Conservation (phyloP, 805 yeast species). For the Brettanomyces bruxellensis region DNA sequence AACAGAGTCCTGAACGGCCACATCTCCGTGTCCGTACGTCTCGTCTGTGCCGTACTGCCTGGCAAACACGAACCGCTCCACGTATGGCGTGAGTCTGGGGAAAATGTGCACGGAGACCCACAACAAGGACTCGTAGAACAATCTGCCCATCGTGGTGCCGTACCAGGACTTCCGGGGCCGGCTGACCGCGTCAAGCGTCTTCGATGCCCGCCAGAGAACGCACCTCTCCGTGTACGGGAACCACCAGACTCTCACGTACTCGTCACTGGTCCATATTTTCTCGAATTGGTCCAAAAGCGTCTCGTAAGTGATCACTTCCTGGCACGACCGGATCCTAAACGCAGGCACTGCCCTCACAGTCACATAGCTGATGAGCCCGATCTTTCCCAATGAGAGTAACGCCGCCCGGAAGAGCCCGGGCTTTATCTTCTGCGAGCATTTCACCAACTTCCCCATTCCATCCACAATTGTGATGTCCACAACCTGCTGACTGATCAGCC, state of each 20-base stretch:
- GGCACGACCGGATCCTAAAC: constrained; percentile 70
- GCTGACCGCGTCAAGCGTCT: constrained; percentile 56
- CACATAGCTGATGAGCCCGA: constrained; percentile 81
- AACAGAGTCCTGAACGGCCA: constrained; percentile 71
- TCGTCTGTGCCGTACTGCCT: constrained; percentile 78
- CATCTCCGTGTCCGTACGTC: constrained; percentile 46
- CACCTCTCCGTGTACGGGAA: constrained; percentile 85
- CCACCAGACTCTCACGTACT: constrained; percentile 95
- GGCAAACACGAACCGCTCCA: constrained; percentile 77
- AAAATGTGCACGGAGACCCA: constrained; percentile 68
- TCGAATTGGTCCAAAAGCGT: constrained; percentile 68
- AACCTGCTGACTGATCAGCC: constrained; percentile 79
- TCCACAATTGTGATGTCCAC: constrained; percentile 70
- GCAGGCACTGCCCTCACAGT: constrained; percentile 79
- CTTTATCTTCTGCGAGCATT: constrained; percentile 57
- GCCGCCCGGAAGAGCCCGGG: constrained; percentile 72
- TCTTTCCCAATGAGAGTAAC: constrained; percentile 76
- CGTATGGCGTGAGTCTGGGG: constrained; percentile 73
- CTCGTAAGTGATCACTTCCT: constrained; percentile 74
- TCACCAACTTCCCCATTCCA: constrained; percentile 63
- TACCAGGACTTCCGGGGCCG: constrained; percentile 73
- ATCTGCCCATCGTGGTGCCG: constrained; percentile 71
- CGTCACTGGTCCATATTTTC: constrained; percentile 78
- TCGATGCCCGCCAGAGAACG: constrained; percentile 83
- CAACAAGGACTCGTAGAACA: constrained; percentile 68